Evolutionary conservation across 2,329 filamentous ascomycete genomes (phyloP).

Genomic region (Venturiaceae sp.): DNA sequence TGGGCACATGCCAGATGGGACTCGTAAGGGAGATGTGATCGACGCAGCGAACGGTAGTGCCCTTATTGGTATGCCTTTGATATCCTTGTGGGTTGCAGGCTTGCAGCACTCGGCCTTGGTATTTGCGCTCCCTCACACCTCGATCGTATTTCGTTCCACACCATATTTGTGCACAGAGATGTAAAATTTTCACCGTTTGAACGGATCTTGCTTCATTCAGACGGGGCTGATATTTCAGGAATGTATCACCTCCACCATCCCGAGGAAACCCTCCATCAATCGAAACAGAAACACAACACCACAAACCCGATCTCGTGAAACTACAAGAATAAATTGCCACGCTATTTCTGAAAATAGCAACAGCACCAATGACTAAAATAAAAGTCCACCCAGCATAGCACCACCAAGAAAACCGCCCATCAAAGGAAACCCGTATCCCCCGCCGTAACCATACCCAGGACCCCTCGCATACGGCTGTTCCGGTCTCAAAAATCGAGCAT

Average conservation of each 20-base stretch:
- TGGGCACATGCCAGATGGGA: not conserved
- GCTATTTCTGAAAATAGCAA: not conserved
- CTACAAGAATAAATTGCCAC: not conserved
- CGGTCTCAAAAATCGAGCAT: constrained; percentile 40
- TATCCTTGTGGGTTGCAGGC: no score
- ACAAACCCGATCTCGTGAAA: not conserved
- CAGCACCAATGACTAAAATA: constrained; percentile 12
- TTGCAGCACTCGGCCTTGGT: no score
- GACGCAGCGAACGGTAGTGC: not conserved
- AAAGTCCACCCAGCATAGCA: constrained; percentile 33
- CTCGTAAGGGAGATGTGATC: not conserved
- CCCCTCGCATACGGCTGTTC: constrained; percentile 36
- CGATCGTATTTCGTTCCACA: not conserved
- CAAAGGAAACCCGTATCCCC: constrained; percentile 36
- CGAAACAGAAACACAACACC: not conserved
- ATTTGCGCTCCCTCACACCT: no score
- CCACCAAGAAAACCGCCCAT: constrained; percentile 38
- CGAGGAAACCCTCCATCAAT: not conserved
- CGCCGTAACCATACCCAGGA: constrained; percentile 33
- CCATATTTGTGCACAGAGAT: no score
- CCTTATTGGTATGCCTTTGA: no score
- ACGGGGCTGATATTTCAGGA: no score
- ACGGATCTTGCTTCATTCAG: no score
- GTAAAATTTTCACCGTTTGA: no score
- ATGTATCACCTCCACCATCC: no score